These are phyloP conservation scores for Alternaria gaisen DNA, from an alignment of 2,329 filamentous ascomycete species.

Conservation along the genomic window DNA sequence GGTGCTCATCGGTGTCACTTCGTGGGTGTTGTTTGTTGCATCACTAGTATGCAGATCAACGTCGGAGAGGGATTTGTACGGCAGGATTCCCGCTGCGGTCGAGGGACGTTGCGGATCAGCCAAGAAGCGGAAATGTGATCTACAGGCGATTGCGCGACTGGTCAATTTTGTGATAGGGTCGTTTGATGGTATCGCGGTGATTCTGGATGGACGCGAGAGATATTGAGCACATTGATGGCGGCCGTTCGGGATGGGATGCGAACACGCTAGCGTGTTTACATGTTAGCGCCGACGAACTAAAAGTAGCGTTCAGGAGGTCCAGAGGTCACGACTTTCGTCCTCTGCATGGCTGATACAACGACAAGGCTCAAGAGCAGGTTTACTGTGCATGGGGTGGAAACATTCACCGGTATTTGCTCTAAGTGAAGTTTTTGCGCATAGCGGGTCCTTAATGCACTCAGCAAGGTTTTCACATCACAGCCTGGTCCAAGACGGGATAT, in stretches of 20 bases:
- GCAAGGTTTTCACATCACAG: neutral
- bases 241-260: neutral
- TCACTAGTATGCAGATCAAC: neutral
- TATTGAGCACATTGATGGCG: slow-evolving; percentile 34
- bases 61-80: neutral
- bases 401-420: neutral
- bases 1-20: slow-evolving; percentile 16
- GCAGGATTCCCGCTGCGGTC: neutral
- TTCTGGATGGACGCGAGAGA: slow-evolving; percentile 6
- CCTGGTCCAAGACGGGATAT: neutral
- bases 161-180: neutral
- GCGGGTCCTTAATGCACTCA: neutral
- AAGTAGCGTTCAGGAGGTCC: neutral
- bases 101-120: neutral
- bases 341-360: neutral
- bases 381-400: neutral
- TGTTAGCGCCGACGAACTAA: neutral
- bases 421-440: neutral
- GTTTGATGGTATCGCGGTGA: slow-evolving; percentile 7
- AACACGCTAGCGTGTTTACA: neutral
- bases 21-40: neutral
- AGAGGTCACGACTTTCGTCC: neutral
- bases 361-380: neutral
- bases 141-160: neutral
- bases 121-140: neutral